Base-by-base conservation (phyloP, 345 rosid genomes). In the Sonneratia alba region DNA sequence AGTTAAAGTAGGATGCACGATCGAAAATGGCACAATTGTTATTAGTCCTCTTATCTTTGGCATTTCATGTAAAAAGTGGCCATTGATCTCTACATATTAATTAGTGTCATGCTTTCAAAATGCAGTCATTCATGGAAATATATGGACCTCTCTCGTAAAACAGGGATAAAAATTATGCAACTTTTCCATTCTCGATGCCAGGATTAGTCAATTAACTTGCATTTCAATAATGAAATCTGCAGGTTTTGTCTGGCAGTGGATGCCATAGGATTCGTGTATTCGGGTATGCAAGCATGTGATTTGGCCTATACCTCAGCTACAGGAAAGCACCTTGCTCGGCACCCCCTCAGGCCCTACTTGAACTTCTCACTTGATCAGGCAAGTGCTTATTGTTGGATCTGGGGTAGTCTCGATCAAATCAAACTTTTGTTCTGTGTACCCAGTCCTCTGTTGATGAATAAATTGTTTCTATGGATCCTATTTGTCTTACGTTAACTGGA, bases 321-420 rank as follows among this genome's bases (percentile, higher is more conserved):
- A 49, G 81, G 88, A 37, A 83, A 85, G 43, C 76, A 76, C 49
- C 59, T 77, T n/a, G 71, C 75, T 61, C 72, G 68, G 74, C 77
- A 76, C 67, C 81, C 66, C 76, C 79, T 87, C 76, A 90, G 93
- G 67, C 75, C 76, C 70, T 83, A 79, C 78, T 74, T 91, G 56
- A 92, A 91, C 81, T 91, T 91, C 77, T 80, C 77, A 51, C 40
- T 87, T 70, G 96, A 94, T 82, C 97, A 93, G 92, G 98, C 87
- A 77, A 77, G 73, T 70, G 37, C 45, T 66, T 32, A 36, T 67
- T 10, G 9, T 27, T 62, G 66, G 18, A 13, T 5, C 3, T 22
- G 12, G 32, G 7, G 13, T 56, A n/a, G 62, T 3, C n/a, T 22
- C n/a, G 62, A 56, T 56, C 2, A n/a, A 56, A n/a, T 1, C 11